Evolutionary conservation across 2,329 filamentous ascomycete species (phyloP).

Genomic region (Colletotrichum aenigma): DNA sequence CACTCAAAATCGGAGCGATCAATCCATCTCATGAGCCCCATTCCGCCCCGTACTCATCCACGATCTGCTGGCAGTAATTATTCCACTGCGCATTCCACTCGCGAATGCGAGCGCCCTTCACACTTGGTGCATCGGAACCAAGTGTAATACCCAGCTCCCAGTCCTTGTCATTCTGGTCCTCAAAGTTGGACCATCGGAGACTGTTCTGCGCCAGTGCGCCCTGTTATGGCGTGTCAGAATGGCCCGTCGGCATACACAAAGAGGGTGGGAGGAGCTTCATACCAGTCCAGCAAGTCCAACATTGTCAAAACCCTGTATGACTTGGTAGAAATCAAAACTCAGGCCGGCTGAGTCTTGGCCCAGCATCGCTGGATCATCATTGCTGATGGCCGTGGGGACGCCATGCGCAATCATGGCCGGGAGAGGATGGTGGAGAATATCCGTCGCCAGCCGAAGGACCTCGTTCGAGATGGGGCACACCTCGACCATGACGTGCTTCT

Average conservation of each 20-base stretch:
- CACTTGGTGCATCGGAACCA: conserved; percentile 72
- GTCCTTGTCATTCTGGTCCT: conserved; percentile 73
- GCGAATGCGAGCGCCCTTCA: conserved; percentile 74
- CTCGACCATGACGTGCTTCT: conserved; percentile 86
- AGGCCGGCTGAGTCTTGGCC: conserved; percentile 33
- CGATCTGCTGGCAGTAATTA: conserved; percentile 88
- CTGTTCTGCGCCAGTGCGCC: conserved; percentile 84
- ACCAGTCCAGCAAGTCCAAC: conserved; percentile 86
- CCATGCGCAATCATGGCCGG: conserved; percentile 74
- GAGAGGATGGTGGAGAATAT: not conserved
- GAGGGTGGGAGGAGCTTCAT: conserved; percentile 29
- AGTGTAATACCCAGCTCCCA: conserved; percentile 78
- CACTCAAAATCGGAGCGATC: not conserved
- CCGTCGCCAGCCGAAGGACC: conserved; percentile 62
- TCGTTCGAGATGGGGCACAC: conserved; percentile 77
- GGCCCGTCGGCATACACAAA: not conserved
- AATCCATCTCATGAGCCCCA: not conserved
- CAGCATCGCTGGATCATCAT: conserved; percentile 89
- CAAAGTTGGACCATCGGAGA: conserved; percentile 86
- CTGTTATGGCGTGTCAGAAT: not conserved
- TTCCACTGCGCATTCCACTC: conserved; percentile 87
- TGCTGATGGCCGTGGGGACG: conserved; percentile 82
- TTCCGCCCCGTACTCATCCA: conserved; percentile 63
- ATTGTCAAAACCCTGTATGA: conserved; percentile 59
- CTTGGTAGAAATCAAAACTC: conserved; percentile 68